Evolutionary conservation across 208 protist genomes (phyloP).

Genomic region (Acanthamoeba lenticulata): DNA sequence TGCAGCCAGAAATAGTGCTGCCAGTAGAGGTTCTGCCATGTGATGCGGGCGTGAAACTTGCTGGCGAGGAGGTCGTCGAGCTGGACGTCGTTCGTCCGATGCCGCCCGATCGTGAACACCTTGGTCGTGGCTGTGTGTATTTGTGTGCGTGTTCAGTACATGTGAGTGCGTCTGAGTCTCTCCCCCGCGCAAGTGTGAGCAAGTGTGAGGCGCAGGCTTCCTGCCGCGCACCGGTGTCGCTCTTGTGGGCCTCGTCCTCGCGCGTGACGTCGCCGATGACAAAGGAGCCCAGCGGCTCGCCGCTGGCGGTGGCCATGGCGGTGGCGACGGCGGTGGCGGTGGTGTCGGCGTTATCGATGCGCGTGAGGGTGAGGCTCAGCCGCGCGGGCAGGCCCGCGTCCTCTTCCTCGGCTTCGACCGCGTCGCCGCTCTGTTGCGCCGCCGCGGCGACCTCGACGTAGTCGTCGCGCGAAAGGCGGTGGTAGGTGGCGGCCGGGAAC

Average conservation of each 20-base stretch:
- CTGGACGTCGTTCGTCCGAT: conserved; percentile 12
- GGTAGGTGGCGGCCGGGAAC: conserved; percentile 8
- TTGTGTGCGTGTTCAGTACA: too few species aligned
- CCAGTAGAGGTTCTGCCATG: conserved; percentile 51
- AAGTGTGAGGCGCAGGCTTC: background rate
- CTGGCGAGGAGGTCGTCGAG: conserved; percentile 31
- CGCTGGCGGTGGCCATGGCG: too few species aligned
- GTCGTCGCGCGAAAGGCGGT: background rate
- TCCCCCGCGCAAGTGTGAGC: background rate
- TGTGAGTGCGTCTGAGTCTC: too few species aligned
- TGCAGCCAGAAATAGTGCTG: conserved; percentile 51
- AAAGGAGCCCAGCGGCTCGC: background rate
- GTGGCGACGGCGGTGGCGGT: too few species aligned
- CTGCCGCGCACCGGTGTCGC: background rate
- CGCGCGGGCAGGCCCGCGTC: background rate
- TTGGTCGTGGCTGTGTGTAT: background rate
- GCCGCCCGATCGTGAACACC: background rate
- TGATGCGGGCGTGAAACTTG: conserved; percentile 47
- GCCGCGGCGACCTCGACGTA: background rate
- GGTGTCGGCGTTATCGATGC: background rate
- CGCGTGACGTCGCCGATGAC: background rate
- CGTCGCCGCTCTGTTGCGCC: background rate
- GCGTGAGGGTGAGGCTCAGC: background rate
- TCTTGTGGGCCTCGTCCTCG: background rate
- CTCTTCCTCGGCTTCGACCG: background rate